Conservation (phyloP, 2,329 filamentous ascomycete genomes). For the Aspergillus pseudoviridinutans region DNA sequence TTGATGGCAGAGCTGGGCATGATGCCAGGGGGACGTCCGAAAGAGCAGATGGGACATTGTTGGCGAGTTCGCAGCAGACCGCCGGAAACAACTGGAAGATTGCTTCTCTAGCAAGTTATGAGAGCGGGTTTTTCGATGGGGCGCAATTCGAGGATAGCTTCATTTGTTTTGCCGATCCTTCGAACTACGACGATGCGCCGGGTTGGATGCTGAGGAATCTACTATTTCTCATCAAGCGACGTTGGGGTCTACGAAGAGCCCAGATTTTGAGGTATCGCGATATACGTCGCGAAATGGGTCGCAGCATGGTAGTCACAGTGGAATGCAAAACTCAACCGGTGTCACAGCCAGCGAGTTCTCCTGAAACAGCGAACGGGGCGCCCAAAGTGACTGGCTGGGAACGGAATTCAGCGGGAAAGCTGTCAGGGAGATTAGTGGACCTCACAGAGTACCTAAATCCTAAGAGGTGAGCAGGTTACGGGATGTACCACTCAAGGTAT, state of each 20-base stretch:
- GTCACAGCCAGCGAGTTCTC: slow-evolving; percentile 27
- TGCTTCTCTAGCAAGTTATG: slow-evolving; percentile 70
- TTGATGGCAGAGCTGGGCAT: not conserved
- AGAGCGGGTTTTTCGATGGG: slow-evolving; percentile 79
- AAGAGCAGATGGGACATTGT: not conserved
- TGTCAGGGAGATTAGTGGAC: slow-evolving; percentile 73
- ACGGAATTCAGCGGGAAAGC: slow-evolving; percentile 71
- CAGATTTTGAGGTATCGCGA: slow-evolving; percentile 92
- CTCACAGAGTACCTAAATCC: slow-evolving; percentile 94
- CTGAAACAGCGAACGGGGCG: slow-evolving; percentile 43
- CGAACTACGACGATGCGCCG: slow-evolving; percentile 80
- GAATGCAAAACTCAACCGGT: slow-evolving; percentile 29
- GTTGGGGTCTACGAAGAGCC: slow-evolving; percentile 71
- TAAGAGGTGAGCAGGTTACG: slow-evolving; percentile 43
- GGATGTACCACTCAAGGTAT: not conserved
- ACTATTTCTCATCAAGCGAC: slow-evolving; percentile 74
- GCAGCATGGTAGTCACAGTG: slow-evolving; percentile 72
- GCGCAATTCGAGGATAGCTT: slow-evolving; percentile 70
- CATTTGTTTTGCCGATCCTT: slow-evolving; percentile 86
- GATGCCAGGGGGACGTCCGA: not conserved
- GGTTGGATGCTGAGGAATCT: slow-evolving; percentile 93
- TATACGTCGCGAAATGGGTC: slow-evolving; percentile 70
- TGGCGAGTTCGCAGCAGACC: not conserved
- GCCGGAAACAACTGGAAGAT: slow-evolving; percentile 61
- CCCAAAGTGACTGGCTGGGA: slow-evolving; percentile 97